These are phyloP conservation scores for Ephemerocybe angulata DNA, from an alignment of 768 basidiomycete genomes.

Conservation along the genomic window DNA sequence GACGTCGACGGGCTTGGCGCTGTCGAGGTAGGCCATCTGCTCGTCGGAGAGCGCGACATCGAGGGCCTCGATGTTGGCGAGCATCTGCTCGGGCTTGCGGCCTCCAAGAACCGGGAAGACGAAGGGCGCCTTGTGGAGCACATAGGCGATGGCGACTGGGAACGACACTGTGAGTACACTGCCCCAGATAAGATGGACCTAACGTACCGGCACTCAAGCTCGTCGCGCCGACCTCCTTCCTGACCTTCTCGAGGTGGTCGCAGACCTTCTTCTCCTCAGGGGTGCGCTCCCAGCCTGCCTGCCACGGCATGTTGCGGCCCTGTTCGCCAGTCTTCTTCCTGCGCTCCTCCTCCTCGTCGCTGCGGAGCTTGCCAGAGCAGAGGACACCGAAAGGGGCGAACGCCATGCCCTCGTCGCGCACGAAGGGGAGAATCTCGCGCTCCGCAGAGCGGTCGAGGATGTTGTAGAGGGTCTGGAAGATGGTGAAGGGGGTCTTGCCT, in stretches of 20 bases:
- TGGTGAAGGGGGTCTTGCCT: slow-evolving; percentile 11
- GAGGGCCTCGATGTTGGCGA: slow-evolving; percentile 41
- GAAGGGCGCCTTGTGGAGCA: slow-evolving; percentile 47
- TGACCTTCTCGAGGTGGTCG: slow-evolving; percentile 42
- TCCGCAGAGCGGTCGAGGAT: slow-evolving; percentile 13
- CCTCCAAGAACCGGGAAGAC: slow-evolving; percentile 42
- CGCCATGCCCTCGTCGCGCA: slow-evolving; percentile 32
- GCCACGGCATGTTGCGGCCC: slow-evolving; percentile 7
- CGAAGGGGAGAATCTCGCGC: slow-evolving; percentile 25
- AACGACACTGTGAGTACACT: not conserved
- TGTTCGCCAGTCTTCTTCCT: slow-evolving; percentile 3
- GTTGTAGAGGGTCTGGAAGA: slow-evolving; percentile 12
- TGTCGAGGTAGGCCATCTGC: slow-evolving; percentile 38
- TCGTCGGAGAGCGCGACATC: slow-evolving; percentile 34
- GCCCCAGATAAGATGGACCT: not conserved
- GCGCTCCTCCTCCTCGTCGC: slow-evolving; percentile 29
- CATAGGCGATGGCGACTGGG: slow-evolving; percentile 45
- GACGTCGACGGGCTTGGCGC: slow-evolving; percentile 13
- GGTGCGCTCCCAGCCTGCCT: slow-evolving; percentile 1
- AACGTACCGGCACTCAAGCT: slow-evolving; percentile 37
- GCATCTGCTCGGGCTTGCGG: slow-evolving; percentile 38
- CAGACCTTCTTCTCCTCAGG: slow-evolving; percentile 16
- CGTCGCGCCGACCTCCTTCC: slow-evolving; percentile 41
- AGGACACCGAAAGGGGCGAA: slow-evolving; percentile 31
- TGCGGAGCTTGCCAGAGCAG: slow-evolving; percentile 44